phyloP scores from a whole-genome alignment of 2,329 filamentous ascomycete species.

The Podosphaera aphanis region DNA sequence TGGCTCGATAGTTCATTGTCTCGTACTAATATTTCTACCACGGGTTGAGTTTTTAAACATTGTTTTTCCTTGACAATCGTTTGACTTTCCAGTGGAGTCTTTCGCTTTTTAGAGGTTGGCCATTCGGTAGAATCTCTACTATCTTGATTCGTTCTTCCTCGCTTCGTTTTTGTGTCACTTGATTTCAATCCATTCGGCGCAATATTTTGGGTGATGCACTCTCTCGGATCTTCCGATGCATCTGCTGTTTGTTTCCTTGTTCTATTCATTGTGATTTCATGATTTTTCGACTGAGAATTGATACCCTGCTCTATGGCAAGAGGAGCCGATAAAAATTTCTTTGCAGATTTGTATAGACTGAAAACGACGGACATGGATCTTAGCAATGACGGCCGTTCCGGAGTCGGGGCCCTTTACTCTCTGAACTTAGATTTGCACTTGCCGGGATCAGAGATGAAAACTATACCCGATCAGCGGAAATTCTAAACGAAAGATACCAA shows the following conservation, averaged over 20 bases:
- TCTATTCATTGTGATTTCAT: not conserved
- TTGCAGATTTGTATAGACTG: slow-evolving; percentile 10
- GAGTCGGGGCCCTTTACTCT: too few relatives aligned
- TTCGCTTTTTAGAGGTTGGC: slow-evolving; percentile 11
- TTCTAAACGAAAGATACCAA: too few relatives aligned
- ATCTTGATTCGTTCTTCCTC: slow-evolving; percentile 3
- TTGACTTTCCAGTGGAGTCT: slow-evolving; percentile 7
- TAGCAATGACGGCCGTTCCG: too few relatives aligned
- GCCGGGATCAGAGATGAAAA: too few relatives aligned
- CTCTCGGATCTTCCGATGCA: not conserved
- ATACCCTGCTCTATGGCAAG: too few relatives aligned
- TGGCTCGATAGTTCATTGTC: not conserved
- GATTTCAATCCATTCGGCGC: not conserved
- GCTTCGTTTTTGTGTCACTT: not conserved
- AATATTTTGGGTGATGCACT: not conserved
- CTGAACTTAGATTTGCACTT: too few relatives aligned
- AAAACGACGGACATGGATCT: slow-evolving; percentile 5
- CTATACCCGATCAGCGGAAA: too few relatives aligned
- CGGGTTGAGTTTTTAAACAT: slow-evolving; percentile 4
- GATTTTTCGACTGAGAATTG: slow-evolving; percentile 3
- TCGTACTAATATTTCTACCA: slow-evolving; percentile 10
- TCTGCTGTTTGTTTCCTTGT: not conserved
- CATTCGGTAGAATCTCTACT: slow-evolving; percentile 2
- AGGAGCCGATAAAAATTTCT: not conserved
- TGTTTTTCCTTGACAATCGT: slow-evolving; percentile 5